Evolutionary conservation across 2,329 filamentous ascomycete species (phyloP).

Genomic region (Alternaria hordeiaustralica): DNA sequence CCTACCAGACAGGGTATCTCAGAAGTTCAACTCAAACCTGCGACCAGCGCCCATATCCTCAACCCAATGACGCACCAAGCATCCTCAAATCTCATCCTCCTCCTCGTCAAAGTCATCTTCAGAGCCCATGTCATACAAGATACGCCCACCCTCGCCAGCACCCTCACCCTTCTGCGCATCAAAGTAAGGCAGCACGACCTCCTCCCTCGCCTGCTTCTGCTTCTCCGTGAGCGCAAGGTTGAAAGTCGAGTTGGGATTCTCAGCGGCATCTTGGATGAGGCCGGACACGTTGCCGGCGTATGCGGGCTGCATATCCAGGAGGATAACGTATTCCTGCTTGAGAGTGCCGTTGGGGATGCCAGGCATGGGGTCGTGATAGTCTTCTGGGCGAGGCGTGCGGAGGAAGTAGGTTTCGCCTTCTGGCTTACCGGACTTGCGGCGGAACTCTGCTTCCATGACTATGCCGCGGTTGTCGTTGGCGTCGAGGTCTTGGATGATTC

Average conservation of each 20-base stretch:
- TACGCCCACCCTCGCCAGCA: slow-evolving; percentile 82
- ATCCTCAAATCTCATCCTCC: slow-evolving; percentile 79
- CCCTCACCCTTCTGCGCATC: slow-evolving; percentile 83
- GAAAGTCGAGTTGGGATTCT: slow-evolving; percentile 71
- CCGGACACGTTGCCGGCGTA: slow-evolving; percentile 23
- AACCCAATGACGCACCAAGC: neutral
- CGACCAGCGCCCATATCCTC: neutral
- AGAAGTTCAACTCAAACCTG: neutral
- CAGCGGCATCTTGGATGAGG: slow-evolving; percentile 31
- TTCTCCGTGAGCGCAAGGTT: slow-evolving; percentile 87
- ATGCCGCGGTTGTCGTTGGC: slow-evolving; percentile 63
- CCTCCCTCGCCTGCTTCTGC: slow-evolving; percentile 84
- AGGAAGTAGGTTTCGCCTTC: slow-evolving; percentile 74
- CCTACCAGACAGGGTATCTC: slow-evolving; percentile 18
- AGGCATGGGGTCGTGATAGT: slow-evolving; percentile 22
- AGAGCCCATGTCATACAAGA: slow-evolving; percentile 93
- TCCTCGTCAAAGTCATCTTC: slow-evolving; percentile 98
- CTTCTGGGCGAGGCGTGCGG: slow-evolving; percentile 19
- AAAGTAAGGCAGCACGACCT: slow-evolving; percentile 92
- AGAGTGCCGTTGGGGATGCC: slow-evolving; percentile 40
- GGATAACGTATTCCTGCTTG: slow-evolving; percentile 59
- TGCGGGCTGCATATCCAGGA: slow-evolving; percentile 76
- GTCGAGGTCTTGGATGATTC: slow-evolving; percentile 72
- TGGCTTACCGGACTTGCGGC: slow-evolving; percentile 79
- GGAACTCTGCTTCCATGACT: slow-evolving; percentile 84